A percentile compares a stretch with the other conserved stretches of the same genome.
These are phyloP conservation scores for Tubosaeta sp. DNA, from an alignment of 768 basidiomycete genomes.

Conservation along the genomic window DNA sequence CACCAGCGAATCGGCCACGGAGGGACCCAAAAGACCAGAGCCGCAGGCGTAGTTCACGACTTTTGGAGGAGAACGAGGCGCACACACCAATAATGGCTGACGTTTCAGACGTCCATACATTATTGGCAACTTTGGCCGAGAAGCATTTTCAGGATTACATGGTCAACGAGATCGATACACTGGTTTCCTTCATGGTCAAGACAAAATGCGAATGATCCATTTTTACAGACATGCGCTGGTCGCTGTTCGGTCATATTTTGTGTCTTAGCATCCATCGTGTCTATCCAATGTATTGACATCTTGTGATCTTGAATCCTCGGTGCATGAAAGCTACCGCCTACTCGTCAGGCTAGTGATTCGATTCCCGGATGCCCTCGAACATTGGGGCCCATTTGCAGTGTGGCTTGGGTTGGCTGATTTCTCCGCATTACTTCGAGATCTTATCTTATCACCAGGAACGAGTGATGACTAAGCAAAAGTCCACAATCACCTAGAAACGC, in stretches of 20 bases:
- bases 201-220: conserved; percentile 43
- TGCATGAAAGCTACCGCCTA: conserved; percentile 1
- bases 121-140: conserved; percentile 67
- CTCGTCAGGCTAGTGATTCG: not conserved
- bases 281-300: conserved; percentile 16
- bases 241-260: conserved; percentile 10
- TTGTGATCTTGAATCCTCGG: not conserved
- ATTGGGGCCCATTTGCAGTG: not conserved
- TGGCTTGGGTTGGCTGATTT: not conserved
- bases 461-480: conserved; percentile 17
- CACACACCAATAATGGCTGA: conserved; percentile 70
- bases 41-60: conserved; percentile 66
- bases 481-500: not conserved
- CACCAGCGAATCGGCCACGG: conserved; percentile 68
- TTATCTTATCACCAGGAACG: conserved; percentile 19
- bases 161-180: conserved; percentile 73
- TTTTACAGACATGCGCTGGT: conserved; percentile 15
- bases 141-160: conserved; percentile 64
- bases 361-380: no score
- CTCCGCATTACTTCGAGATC: conserved; percentile 10
- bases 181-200: conserved; percentile 79
- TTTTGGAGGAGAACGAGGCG: conserved; percentile 57
- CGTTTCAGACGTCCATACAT: conserved; percentile 58
- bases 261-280: conserved; percentile 6
- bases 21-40: conserved; percentile 59